Evolutionary conservation across 78 protist genomes (phyloP).

Genomic region (Dictyostelium capitatum): DNA sequence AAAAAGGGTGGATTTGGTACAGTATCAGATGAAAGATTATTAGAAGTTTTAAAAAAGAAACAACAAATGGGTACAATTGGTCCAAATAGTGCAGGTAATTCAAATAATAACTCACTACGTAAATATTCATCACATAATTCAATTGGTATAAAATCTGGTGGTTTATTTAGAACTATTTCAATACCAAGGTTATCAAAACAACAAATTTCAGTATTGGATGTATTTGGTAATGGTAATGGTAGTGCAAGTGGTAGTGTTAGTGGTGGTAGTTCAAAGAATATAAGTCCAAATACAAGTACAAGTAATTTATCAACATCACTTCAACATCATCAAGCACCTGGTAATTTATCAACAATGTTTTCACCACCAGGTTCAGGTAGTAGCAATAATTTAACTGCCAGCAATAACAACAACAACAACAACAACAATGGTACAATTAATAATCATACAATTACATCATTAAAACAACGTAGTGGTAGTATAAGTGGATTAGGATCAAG

Average conservation of each 20-base stretch:
- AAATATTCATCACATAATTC: slow-evolving; percentile 52
- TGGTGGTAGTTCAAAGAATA: background rate
- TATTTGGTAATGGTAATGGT: slow-evolving; percentile 6
- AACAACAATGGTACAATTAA: background rate
- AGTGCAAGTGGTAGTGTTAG: background rate
- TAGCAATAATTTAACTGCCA: no score
- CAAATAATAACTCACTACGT: slow-evolving; percentile 19
- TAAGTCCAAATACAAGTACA: slow-evolving; percentile 6
- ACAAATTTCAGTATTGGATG: slow-evolving; percentile 30
- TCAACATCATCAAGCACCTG: slow-evolving; percentile 13
- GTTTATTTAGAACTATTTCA: slow-evolving; percentile 46
- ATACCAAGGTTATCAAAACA: slow-evolving; percentile 49
- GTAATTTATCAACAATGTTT: background rate
- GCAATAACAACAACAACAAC: slow-evolving; percentile 8
- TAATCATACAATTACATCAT: background rate
- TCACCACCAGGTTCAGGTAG: background rate
- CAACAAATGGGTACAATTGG: background rate
- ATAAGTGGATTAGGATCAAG: background rate
- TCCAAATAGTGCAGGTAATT: background rate
- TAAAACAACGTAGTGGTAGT: background rate
- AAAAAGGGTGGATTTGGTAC: background rate
- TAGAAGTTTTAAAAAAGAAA: slow-evolving; percentile 11
- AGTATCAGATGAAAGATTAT: slow-evolving; percentile 4
- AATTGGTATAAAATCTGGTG: slow-evolving; percentile 32
- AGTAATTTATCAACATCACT: slow-evolving; percentile 1